phyloP scores from a whole-genome alignment of 108 stramenopile genomes.

The Cyclotella cryptica region DNA sequence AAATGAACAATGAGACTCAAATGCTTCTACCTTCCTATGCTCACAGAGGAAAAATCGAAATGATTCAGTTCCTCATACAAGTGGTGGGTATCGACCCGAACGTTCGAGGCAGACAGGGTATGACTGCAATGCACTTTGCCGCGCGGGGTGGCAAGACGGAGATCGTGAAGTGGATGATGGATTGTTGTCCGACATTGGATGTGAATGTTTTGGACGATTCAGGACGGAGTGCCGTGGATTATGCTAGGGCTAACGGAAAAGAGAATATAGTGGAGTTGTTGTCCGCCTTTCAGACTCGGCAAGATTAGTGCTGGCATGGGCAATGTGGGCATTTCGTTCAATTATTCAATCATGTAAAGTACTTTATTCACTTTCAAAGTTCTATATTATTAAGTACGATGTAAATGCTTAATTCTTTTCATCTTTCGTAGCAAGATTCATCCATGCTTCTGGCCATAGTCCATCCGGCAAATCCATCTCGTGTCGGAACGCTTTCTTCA shows the following conservation, averaged over 20 bases:
- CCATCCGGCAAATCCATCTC: conserved; percentile 73
- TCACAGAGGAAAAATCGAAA: conserved; percentile 52
- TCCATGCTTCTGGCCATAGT: conserved; percentile 66
- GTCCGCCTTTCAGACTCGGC: neutral
- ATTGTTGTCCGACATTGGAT: conserved; percentile 29
- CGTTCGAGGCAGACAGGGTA: conserved; percentile 65
- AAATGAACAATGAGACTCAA: conserved; percentile 12
- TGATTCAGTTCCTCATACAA: conserved; percentile 49
- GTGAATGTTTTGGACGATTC: conserved; percentile 50
- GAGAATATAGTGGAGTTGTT: conserved; percentile 56
- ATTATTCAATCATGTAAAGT: neutral
- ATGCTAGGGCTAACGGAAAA: conserved; percentile 70
- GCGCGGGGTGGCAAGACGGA: conserved; percentile 66
- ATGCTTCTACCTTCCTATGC: conserved; percentile 51
- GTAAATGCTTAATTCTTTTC: neutral
- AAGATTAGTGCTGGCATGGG: neutral
- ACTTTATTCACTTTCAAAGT: neutral
- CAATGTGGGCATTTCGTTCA: neutral
- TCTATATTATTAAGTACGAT: neutral
- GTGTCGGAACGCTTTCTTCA: conserved; percentile 72
- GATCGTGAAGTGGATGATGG: conserved; percentile 57
- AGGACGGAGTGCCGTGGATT: conserved; percentile 72
- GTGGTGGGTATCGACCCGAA: conserved; percentile 49
- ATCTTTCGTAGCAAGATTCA: conserved; percentile 29
- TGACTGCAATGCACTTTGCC: conserved; percentile 81